Base-by-base conservation (phyloP, 495 filamentous ascomycete genomes). In the Penicillium robsamsonii region DNA sequence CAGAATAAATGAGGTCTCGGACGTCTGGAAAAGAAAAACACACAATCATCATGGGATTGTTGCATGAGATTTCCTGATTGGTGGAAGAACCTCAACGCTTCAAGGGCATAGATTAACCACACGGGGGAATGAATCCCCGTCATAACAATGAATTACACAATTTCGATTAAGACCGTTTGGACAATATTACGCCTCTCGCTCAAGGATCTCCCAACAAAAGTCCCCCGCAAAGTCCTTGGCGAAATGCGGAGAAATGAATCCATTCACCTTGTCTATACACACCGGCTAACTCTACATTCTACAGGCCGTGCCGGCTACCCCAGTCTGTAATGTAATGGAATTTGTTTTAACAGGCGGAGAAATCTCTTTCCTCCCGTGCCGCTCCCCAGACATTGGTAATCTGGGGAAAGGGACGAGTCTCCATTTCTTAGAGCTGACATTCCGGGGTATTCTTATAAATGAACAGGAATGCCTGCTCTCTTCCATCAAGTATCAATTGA, bases 321-420 rank as follows among this genome's bases (percentile, higher is more conserved):
- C 33, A 40, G 40, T 29, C 8, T 27, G 3, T 7, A 8, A 25
- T 27, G 3, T 7, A 8, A 25, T 20, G 2, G 6, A 25, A 7
- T 47, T 27, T 17, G 29, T 48, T 65, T 35, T 58, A 56, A 72
- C 65, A 72, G 67, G 69, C 62, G 69, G 69, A 72, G 63, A 72
- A 72, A 72, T 58, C 50, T 54, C 33, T 49, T 20, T 15, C 24
- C 24, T 33, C 29, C 50, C 46, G 33, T 50, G 45, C 52, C 35
- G 24, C 46, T 61, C 50, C 27, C 18, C 33, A 9, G 20, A 30
- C 13, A 13, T 4, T 40, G 10, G 4, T n/a, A 52, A 29, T 52
- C 38, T 18, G 50, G 37, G 50, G 29, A 31, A 47, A 20, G 29
- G 4, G 15, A 40, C 20, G 43, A 30, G 22, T 22, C 12, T 40